These are phyloP conservation scores for Eucalyptus polyanthemos DNA, from an alignment of 345 rosid genomes.

Conservation along the genomic window DNA sequence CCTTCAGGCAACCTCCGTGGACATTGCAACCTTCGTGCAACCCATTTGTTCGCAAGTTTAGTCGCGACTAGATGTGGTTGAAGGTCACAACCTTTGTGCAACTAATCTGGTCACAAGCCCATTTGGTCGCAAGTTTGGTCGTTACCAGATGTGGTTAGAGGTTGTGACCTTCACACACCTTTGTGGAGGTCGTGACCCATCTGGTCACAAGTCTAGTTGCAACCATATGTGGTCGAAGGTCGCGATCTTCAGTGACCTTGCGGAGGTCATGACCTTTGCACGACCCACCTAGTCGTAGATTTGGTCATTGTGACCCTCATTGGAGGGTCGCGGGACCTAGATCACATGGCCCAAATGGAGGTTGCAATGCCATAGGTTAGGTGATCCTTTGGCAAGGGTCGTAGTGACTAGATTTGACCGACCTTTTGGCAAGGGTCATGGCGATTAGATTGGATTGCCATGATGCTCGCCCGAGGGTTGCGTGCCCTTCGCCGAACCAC, in stretches of 20 bases:
- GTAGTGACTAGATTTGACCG: rapidly evolving
- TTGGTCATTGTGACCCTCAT: rapidly evolving
- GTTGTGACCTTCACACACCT: too few relatives aligned
- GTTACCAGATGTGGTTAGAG: too few relatives aligned
- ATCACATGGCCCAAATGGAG: rapidly evolving
- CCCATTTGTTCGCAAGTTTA: rapidly evolving
- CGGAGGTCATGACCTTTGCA: rapidly evolving
- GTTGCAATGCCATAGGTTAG: rapidly evolving
- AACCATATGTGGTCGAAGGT: rapidly evolving
- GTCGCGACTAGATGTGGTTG: rapidly evolving
- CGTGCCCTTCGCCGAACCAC: rapidly evolving
- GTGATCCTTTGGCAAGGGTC: too few relatives aligned
- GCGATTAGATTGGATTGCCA: rapidly evolving
- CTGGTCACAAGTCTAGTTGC: rapidly evolving
- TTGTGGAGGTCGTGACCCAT: too few relatives aligned
- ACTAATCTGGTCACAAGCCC: rapidly evolving
- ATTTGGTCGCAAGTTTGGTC: rapidly evolving
- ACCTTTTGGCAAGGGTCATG: rapidly evolving
- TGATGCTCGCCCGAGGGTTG: rapidly evolving
- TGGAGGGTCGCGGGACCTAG: rapidly evolving
- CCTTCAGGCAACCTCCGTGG: too few relatives aligned
- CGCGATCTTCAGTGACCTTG: rapidly evolving
- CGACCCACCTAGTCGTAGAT: too few relatives aligned
- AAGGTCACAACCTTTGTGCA: rapidly evolving
- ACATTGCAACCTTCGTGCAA: rapidly evolving